Evolutionary conservation across 179 eudicot genomes (phyloP).

Genomic region (Carnegiea gigantea): DNA sequence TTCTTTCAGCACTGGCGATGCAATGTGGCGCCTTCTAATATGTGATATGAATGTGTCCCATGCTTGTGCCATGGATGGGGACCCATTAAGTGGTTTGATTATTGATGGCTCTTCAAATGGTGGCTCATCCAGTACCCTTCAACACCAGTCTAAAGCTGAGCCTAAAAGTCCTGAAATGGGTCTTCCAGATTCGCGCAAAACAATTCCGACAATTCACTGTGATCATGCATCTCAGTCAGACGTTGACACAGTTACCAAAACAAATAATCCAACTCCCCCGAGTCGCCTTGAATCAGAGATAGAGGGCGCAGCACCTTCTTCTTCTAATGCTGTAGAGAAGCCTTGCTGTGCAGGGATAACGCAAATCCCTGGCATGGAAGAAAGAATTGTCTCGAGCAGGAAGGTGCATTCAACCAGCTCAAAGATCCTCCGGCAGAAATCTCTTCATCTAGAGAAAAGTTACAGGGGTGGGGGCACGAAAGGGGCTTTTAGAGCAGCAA

Average conservation of each 20-base stretch:
- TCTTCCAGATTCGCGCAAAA: conserved; percentile 42
- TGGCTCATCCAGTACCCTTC: conserved; percentile 38
- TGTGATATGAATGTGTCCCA: conserved; percentile 95
- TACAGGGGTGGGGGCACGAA: conserved; percentile 64
- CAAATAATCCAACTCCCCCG: conserved; percentile 30
- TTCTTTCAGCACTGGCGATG: conserved; percentile 88
- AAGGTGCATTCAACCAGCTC: conserved; percentile 57
- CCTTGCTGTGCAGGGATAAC: conserved; percentile 50
- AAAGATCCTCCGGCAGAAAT: conserved; percentile 68
- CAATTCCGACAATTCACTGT: conserved; percentile 35
- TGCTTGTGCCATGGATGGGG: conserved; percentile 86
- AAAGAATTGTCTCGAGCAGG: conserved; percentile 57
- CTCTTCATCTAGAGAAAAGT: conserved; percentile 68
- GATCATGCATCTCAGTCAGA: conserved; percentile 42
- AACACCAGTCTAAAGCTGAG: conserved; percentile 42
- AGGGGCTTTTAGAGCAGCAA: conserved; percentile 65
- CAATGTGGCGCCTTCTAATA: conserved; percentile 96
- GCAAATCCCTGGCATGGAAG: conserved; percentile 40
- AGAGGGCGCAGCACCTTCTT: conserved; percentile 34
- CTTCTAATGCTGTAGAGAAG: conserved; percentile 37
- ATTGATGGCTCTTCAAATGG: conserved; percentile 40
- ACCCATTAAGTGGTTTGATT: conserved; percentile 45
- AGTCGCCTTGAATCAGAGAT: conserved; percentile 40
- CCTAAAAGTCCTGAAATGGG: conserved; percentile 37
- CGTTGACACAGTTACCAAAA: conserved; percentile 33